Evolutionary conservation across 2,329 filamentous ascomycete genomes (phyloP).

Genomic region (Hymenoscyphus salicellus): DNA sequence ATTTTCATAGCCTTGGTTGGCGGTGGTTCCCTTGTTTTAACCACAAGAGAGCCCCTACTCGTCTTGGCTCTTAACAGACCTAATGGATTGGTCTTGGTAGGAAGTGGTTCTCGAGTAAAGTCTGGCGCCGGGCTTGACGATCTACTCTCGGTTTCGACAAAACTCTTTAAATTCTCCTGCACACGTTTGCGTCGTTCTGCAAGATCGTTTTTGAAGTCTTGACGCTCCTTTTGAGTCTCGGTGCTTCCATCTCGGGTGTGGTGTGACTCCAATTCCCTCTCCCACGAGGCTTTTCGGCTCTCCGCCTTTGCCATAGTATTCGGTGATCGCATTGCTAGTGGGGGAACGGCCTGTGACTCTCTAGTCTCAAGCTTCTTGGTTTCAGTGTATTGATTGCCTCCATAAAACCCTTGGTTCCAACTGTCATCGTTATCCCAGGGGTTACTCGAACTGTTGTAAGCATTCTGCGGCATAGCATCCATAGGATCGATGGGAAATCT

Average conservation of each 20-base stretch:
- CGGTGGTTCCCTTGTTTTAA: constrained; percentile 42
- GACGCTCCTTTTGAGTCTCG: constrained; percentile 54
- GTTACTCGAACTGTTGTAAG: constrained; percentile 41
- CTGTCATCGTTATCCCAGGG: constrained; percentile 43
- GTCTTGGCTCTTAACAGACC: constrained; percentile 64
- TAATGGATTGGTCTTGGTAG: constrained; percentile 53
- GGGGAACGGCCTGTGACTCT: constrained; percentile 18
- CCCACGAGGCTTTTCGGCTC: constrained; percentile 26
- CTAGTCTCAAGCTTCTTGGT: constrained; percentile 9
- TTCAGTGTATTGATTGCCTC: constrained; percentile 16
- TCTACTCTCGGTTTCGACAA: constrained; percentile 59
- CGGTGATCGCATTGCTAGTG: constrained; percentile 18
- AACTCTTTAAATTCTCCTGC: constrained; percentile 69
- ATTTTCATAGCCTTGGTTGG: constrained; percentile 60
- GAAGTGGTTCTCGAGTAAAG: constrained; percentile 35
- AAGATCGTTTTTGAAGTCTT: constrained; percentile 72
- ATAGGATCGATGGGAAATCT: constrained; percentile 39
- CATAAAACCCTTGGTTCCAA: constrained; percentile 29
- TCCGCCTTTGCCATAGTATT: constrained; percentile 18
- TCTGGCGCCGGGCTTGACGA: constrained; percentile 35
- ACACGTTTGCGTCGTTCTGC: constrained; percentile 68
- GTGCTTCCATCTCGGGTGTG: constrained; percentile 49
- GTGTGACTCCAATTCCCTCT: constrained; percentile 30
- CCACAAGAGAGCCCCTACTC: constrained; percentile 63
- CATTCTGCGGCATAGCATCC: constrained; percentile 30